Conservation (phyloP, 2,329 filamentous ascomycete genomes). For the Paecilomyces fulvus region DNA sequence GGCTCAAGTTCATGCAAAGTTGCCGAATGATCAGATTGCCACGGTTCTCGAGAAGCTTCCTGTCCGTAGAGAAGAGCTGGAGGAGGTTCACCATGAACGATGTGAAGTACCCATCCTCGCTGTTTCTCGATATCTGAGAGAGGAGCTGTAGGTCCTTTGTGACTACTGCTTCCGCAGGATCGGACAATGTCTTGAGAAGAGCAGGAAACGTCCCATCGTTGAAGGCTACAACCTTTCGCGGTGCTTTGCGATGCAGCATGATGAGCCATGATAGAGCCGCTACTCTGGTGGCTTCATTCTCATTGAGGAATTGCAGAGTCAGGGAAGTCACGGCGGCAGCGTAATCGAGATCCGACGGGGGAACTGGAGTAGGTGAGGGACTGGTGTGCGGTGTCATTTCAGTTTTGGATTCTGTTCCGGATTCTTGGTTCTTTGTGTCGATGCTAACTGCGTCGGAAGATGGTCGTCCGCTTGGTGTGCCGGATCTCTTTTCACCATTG, state of each 20-base stretch:
- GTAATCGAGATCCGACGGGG: conserved; percentile 72
- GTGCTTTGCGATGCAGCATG: conserved; percentile 94
- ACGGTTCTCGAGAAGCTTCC: conserved; percentile 79
- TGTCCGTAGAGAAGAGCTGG: conserved; percentile 90
- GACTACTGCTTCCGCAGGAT: conserved; percentile 90
- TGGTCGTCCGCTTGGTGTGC: conserved; percentile 26
- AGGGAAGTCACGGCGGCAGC: conserved; percentile 88
- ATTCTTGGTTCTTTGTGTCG: conserved; percentile 23
- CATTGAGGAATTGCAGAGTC: conserved; percentile 88
- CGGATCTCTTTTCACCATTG: conserved; percentile 32
- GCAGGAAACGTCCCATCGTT: conserved; percentile 97
- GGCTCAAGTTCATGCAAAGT: conserved; percentile 82
- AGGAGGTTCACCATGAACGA: conserved; percentile 97
- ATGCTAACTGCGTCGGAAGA: conserved; percentile 17
- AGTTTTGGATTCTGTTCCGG: conserved; percentile 17
- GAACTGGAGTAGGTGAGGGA: conserved; percentile 38
- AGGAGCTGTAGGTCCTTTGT: conserved; percentile 88
- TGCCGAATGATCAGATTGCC: conserved; percentile 96
- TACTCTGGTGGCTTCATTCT: conserved; percentile 91
- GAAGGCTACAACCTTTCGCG: conserved; percentile 84
- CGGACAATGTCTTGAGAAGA: conserved; percentile 88
- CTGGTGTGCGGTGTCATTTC: conserved; percentile 40
- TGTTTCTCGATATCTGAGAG: conserved; percentile 93
- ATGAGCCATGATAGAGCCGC: conserved; percentile 93
- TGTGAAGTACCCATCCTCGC: conserved; percentile 93